phyloP scores from a whole-genome alignment of 1,284 basidiomycete genomes.

The Tilletia setariae region DNA sequence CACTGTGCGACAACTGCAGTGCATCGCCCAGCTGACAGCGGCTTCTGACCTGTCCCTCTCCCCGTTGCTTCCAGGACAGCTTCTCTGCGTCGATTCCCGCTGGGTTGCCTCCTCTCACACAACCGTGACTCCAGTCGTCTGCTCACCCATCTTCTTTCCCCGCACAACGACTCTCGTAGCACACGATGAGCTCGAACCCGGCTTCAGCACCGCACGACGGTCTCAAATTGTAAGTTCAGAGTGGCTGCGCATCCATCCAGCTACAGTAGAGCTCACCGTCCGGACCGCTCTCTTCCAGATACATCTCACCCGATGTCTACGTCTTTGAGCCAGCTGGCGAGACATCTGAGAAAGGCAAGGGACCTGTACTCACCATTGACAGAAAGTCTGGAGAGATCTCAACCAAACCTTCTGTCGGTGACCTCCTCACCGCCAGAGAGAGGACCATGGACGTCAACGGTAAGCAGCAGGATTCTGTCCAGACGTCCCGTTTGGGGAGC shows the following conservation, averaged over 20 bases:
- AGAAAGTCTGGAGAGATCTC: conserved; percentile 3
- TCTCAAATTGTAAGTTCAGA: neutral
- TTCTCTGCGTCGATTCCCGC: too few species aligned
- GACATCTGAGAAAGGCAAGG: neutral
- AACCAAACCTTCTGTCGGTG: neutral
- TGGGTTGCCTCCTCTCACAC: neutral
- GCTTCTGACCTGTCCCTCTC: too few species aligned
- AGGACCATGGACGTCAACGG: conserved; percentile 13
- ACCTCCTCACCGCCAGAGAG: conserved; percentile 11
- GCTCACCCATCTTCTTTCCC: neutral
- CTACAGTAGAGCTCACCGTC: neutral
- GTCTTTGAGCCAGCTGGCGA: conserved; percentile 6
- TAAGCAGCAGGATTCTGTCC: neutral
- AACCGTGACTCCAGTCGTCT: neutral
- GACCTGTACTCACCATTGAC: neutral
- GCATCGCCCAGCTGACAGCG: too few species aligned
- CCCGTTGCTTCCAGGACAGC: too few species aligned
- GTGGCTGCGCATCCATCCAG: neutral
- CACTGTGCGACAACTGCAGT: too few species aligned
- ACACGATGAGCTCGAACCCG: neutral
- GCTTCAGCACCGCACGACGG: conserved; percentile 13
- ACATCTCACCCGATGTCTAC: conserved; percentile 15
- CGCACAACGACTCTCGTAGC: neutral
- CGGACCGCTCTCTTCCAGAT: neutral
- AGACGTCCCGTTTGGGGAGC: neutral